Base-by-base conservation (phyloP, 2,329 filamentous ascomycete species). In the Aspergillus ustus region DNA sequence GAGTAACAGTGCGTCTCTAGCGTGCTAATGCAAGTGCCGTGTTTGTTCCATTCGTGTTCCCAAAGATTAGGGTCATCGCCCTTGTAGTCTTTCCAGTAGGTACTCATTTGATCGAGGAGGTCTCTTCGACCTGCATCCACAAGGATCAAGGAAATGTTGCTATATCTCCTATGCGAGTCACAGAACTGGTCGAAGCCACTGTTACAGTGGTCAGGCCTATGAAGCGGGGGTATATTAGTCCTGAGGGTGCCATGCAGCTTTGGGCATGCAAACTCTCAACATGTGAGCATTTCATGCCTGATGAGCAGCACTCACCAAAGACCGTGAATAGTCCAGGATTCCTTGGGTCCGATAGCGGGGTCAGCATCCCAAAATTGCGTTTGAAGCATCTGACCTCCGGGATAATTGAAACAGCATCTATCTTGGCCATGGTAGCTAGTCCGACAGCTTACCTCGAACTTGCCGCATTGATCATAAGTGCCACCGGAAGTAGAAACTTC, bases 321-420 rank as follows among this genome's bases (percentile, higher is more conserved):
- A 1, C 89, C 89, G 71, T 92, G 90, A 45, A 92, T 84, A 1
- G 89, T 92, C 90, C 90, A 93, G 6, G 86, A 88, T 71, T 91
- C 84, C 53, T 76, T 77, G 2, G 90, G 89, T 0, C 91, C 89
- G 4, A 86, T 84, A 1, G 83, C 78, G 1, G 89, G 89, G 61
- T 84, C 73, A 0, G 86, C 84, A 70, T 93, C 90, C 90, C 90
- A 93, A 77, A 93, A 92, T 69, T 93, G 90, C 2, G 91, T 92
- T 74, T 87, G 85, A 4, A 92, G 82, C 49, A 93, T 78, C 64
- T 91, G 85, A 7, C 91, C 91, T 4, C 89, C 87, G 0, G 90
- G 90, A 22, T 85, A 82, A 70, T 90, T 90, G 79, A 92, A 90
- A 77, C 91, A 93, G 79, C 91, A 93, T 7, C 87, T 84, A 70